Conservation (phyloP, 2,329 filamentous ascomycete genomes). For the Beauveria sp. region DNA sequence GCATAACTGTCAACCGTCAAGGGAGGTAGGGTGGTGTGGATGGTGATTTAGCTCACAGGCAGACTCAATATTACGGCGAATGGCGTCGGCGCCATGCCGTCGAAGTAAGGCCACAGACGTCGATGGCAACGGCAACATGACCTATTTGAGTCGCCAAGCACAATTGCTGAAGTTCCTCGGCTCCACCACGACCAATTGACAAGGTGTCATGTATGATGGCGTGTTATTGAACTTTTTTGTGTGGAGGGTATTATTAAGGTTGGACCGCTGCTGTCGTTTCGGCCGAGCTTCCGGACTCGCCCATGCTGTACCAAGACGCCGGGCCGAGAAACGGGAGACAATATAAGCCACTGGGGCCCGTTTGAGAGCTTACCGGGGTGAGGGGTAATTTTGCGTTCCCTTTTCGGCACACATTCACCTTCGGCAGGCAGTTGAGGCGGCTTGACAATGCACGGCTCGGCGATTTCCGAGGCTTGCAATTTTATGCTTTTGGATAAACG, state of each 20-base stretch:
- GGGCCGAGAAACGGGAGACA: conserved; percentile 4
- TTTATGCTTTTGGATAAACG: too few species aligned
- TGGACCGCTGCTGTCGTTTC: not conserved
- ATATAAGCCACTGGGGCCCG: not conserved
- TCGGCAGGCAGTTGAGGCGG: not conserved
- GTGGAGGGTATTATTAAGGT: not conserved
- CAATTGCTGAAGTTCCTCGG: not conserved
- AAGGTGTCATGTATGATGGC: not conserved
- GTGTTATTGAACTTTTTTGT: not conserved
- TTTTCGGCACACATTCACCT: not conserved
- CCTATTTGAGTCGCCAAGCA: not conserved
- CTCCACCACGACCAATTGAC: not conserved
- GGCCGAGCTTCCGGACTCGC: conserved; percentile 6
- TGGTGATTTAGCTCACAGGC: not conserved
- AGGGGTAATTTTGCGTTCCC: not conserved
- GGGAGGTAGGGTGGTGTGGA: not conserved
- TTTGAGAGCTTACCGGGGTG: not conserved
- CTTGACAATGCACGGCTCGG: too few species aligned
- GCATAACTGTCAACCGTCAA: not conserved
- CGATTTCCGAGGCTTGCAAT: too few species aligned
- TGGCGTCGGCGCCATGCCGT: not conserved
- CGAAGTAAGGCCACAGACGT: not conserved
- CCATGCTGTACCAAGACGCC: not conserved
- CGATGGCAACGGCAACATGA: not conserved
- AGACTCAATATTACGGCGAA: not conserved